A percentile compares a stretch with the other conserved stretches of the same genome.
These are phyloP conservation scores for Ensete ventricosum DNA, from an alignment of 176 grass and related monocot genomes.

Conservation along the genomic window DNA sequence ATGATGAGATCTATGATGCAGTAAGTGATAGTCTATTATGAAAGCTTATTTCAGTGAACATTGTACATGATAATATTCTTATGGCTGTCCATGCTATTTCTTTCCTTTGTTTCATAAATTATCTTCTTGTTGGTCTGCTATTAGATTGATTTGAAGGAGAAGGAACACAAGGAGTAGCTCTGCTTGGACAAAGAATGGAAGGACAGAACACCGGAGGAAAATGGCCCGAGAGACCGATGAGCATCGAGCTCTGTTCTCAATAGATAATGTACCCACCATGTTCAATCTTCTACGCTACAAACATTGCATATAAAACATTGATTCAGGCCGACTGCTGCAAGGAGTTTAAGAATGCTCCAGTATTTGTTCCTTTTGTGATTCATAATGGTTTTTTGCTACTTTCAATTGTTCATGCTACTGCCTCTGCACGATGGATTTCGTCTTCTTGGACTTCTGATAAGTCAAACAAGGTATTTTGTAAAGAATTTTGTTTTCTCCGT, in stretches of 20 bases:
- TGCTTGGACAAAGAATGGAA: constrained; percentile 68
- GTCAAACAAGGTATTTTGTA: no score
- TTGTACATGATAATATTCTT: not conserved
- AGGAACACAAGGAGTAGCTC: constrained; percentile 67
- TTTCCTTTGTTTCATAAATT: not conserved
- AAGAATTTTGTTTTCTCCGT: no score
- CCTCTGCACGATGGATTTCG: no score
- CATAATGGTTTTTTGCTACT: no score
- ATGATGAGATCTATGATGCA: constrained; percentile 91
- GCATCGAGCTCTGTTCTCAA: constrained; percentile 55
- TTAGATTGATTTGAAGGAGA: constrained; percentile 76
- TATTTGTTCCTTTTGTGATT: no score
- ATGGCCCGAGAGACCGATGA: constrained; percentile 38
- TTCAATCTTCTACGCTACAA: no score
- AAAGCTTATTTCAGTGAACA: not conserved
- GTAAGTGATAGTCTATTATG: constrained; percentile 26
- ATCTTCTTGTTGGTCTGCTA: not conserved
- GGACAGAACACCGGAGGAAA: constrained; percentile 35
- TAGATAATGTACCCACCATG: not conserved
- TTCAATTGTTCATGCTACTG: no score
- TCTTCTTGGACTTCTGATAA: no score
- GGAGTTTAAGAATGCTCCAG: no score
- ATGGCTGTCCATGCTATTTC: not conserved
- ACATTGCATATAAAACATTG: no score
- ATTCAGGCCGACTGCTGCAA: no score